Evolutionary conservation across 177 flowering plant genomes (phyloP), one percentile per base, ranked within the genome.

Genomic region (Vitis hybrid): DNA sequence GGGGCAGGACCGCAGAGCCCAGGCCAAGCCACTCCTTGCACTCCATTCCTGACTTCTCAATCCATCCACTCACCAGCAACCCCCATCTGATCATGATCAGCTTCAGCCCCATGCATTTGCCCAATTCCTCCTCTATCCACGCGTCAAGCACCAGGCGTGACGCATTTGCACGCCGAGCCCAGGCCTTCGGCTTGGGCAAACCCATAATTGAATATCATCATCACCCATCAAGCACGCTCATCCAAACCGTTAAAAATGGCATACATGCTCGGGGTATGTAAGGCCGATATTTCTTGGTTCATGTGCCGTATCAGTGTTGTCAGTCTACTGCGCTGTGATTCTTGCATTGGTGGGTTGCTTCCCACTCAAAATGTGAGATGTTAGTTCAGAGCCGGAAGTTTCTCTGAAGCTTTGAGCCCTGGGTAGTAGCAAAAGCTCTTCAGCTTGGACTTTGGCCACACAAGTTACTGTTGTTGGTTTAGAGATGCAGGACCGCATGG

Each of bases 361-460:
- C 50, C 22, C 20, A 26, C 60, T 19, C 45, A 18, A 26, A 39
- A 10, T 60, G 61, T 55, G 19, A 65, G 72, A 11, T 26, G 49
- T 49, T 68, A 18, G n/a, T 11, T 13, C 18, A 33, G 77, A 76
- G 60, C 83, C 63, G 18, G 77, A 14, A 13, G 73, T 66, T 51
- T 66, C 70, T 45, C 80, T 56, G 72, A 80, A 78, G 70, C 83
- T 82, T 55, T 79, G 74, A 49, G 81, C 60, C 69, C 78, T 74
- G 1, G 69, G 29, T 12, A 72, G 64, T 10, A 83, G 62, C 75
- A 85, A 69, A 18, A 76, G 70, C 20, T 86, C 90, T 64, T 86
- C 89, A 1, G 85, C 88, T 60, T 80, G 85, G 45, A 89, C 75
- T 66, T 80, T 81, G 55, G 85, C 82, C 31, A 66, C 65, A 51